phyloP scores from a whole-genome alignment of 78 protist species.

The Chrysochromulina parva region DNA sequence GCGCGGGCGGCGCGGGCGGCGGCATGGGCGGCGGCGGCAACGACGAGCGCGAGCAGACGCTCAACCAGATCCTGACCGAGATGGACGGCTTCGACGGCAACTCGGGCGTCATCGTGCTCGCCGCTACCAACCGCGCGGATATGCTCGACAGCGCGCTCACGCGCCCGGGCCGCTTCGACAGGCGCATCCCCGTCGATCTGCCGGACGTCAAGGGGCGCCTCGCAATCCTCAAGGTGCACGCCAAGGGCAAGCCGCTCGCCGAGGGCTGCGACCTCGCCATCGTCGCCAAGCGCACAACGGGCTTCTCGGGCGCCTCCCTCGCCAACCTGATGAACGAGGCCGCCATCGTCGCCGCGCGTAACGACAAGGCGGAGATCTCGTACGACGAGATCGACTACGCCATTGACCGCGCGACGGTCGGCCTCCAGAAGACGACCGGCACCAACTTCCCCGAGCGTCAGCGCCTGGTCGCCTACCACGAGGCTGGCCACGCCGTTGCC shows the following conservation, averaged over 20 bases:
- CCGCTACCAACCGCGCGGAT: constrained; percentile 92
- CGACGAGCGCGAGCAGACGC: constrained; percentile 95
- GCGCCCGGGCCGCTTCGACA: constrained; percentile 96
- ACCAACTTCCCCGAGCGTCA: constrained; percentile 78
- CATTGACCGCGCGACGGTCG: constrained; percentile 59
- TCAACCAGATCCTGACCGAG: constrained; percentile 96
- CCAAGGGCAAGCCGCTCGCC: constrained; percentile 55
- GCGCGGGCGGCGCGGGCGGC: constrained; percentile 42
- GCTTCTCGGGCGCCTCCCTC: constrained; percentile 64
- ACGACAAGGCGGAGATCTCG: constrained; percentile 22
- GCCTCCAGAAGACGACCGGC: constrained; percentile 49
- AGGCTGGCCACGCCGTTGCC: constrained; percentile 96
- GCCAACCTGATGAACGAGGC: constrained; percentile 63
- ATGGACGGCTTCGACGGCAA: constrained; percentile 95
- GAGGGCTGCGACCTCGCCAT: constrained; percentile 33
- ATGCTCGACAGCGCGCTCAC: constrained; percentile 91
- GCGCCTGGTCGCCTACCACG: constrained; percentile 94
- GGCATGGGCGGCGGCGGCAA: constrained; percentile 60
- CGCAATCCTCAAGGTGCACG: constrained; percentile 86
- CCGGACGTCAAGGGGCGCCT: constrained; percentile 91
- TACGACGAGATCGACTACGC: constrained; percentile 46
- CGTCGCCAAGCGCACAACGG: constrained; percentile 55
- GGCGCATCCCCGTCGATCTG: constrained; percentile 74
- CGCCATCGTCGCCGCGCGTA: constrained; percentile 62
- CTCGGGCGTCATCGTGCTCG: constrained; percentile 89